A percentile compares a stretch with the other conserved stretches of the same genome.
Conservation (phyloP, 805 yeast species). For the Yueomyces sp. region DNA sequence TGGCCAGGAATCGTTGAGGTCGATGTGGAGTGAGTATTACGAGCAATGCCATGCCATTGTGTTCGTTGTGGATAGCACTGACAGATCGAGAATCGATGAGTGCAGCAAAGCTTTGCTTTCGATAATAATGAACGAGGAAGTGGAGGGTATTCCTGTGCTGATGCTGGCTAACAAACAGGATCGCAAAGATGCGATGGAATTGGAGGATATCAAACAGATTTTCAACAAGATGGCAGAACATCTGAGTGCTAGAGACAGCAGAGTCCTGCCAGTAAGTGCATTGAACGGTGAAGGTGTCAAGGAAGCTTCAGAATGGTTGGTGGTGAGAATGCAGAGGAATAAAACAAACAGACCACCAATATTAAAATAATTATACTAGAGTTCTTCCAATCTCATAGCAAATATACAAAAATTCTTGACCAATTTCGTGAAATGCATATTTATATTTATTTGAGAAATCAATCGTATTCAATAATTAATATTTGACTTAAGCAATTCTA, state of each 20-base stretch:
- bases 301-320: constrained; percentile 85
- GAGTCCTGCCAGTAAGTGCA: constrained; percentile 85
- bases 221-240: constrained; percentile 73
- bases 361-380: constrained; percentile 2
- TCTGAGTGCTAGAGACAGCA: constrained; percentile 79
- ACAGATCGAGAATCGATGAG: constrained; percentile 68
- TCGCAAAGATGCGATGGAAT: constrained; percentile 52
- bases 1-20: constrained; percentile 77
- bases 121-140: constrained; percentile 43
- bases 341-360: constrained; percentile 28
- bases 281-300: constrained; percentile 62
- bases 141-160: constrained; percentile 73
- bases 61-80: constrained; percentile 87
- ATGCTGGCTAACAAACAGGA: constrained; percentile 97
- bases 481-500: too few relatives aligned
- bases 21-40: constrained; percentile 82
- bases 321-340: constrained; percentile 45
- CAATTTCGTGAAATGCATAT: too few relatives aligned
- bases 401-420: too few relatives aligned
- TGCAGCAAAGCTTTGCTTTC: constrained; percentile 51
- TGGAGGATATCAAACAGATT: constrained; percentile 69
- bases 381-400: not conserved
- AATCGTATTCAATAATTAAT: too few relatives aligned
- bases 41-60: constrained; percentile 80
- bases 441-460: too few relatives aligned